These are phyloP conservation scores for Hypomontagnella monticulosa DNA, from an alignment of 495 filamentous ascomycete genomes.

Conservation along the genomic window DNA sequence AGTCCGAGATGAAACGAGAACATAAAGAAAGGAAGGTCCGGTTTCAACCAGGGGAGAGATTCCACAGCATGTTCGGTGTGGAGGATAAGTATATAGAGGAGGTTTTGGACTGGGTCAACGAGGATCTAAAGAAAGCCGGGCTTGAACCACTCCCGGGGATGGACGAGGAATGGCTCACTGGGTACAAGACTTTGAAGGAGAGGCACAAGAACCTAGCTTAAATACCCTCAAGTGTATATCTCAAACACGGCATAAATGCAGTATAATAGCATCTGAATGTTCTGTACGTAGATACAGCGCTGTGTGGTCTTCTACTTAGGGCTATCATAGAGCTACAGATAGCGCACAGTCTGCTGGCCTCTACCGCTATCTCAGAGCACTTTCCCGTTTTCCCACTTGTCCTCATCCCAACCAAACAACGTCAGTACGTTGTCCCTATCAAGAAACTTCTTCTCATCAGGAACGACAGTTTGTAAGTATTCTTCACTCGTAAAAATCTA, in stretches of 20 bases:
- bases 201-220: slow-evolving; percentile 11
- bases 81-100: slow-evolving; percentile 41
- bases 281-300: no score
- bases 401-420: no score
- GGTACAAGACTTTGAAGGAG: slow-evolving; percentile 30
- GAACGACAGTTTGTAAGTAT: no score
- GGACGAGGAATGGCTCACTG: slow-evolving; percentile 38
- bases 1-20: slow-evolving; percentile 60
- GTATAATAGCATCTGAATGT: no score
- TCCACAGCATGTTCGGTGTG: slow-evolving; percentile 37
- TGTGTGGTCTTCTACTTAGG: no score
- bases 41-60: slow-evolving; percentile 39
- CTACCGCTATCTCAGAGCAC: neutral
- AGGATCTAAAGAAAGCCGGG: slow-evolving; percentile 27
- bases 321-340: no score
- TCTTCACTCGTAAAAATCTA: no score
- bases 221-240: neutral
- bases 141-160: slow-evolving; percentile 37
- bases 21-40: slow-evolving; percentile 54
- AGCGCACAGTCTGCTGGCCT: no score
- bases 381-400: neutral
- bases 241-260: no score
- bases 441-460: no score
- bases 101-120: slow-evolving; percentile 42
- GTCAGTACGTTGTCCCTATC: no score